These are phyloP conservation scores for Daldinia caldariorum DNA, from an alignment of 495 filamentous ascomycete species.

Conservation along the genomic window DNA sequence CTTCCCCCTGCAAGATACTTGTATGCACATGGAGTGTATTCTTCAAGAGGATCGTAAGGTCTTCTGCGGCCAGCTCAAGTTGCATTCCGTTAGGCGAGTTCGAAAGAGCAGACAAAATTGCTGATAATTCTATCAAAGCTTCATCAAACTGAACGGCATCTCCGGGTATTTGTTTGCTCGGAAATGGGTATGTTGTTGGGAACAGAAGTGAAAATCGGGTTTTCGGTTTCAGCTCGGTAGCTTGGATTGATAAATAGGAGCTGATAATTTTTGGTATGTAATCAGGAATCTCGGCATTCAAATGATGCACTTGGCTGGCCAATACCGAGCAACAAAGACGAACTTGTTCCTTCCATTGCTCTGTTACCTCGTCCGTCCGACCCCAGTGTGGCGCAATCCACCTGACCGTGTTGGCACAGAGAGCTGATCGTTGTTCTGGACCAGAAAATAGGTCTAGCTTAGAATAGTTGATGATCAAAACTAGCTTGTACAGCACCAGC, in stretches of 20 bases:
- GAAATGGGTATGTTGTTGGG: conserved; percentile 90
- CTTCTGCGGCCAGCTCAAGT: conserved; percentile 75
- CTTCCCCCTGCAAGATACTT: conserved; percentile 87
- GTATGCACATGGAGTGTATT: conserved; percentile 83
- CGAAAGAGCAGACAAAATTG: conserved; percentile 82
- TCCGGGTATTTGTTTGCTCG: conserved; percentile 68
- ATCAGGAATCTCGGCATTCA: conserved; percentile 81
- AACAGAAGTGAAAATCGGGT: conserved; percentile 85
- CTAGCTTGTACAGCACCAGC: conserved; percentile 91
- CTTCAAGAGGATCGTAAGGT: conserved; percentile 77
- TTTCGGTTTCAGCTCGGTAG: conserved; percentile 69
- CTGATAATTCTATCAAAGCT: conserved; percentile 86
- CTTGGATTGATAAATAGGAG: conserved; percentile 82
- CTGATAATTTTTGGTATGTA: conserved; percentile 91
- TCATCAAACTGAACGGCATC: conserved; percentile 80
- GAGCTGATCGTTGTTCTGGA: conserved; percentile 73
- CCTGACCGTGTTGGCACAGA: conserved; percentile 82
- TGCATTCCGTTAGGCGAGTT: conserved; percentile 73
- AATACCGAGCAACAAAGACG: conserved; percentile 91
- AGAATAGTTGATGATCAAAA: conserved; percentile 90
- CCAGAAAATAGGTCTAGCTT: conserved; percentile 80
- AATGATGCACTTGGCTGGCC: conserved; percentile 78
- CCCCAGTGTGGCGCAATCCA: conserved; percentile 98
- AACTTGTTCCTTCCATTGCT: conserved; percentile 92
- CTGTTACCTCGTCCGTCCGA: conserved; percentile 71